Evolutionary conservation across 257 asterid genomes (phyloP).

Genomic region (Przewalskia tangutica): DNA sequence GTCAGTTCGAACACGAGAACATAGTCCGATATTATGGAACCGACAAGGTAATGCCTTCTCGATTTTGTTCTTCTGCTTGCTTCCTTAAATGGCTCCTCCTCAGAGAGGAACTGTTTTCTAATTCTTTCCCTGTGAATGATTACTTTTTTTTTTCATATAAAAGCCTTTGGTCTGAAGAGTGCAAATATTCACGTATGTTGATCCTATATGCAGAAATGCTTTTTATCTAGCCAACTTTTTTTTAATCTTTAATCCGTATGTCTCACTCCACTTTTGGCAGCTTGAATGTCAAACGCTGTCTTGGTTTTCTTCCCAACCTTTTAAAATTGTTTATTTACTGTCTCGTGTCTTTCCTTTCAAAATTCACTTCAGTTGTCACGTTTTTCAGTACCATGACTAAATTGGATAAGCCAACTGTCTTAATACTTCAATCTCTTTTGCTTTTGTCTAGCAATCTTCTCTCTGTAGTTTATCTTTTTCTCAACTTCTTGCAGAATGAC

Average conservation of each 20-base stretch:
- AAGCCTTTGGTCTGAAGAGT: neutral
- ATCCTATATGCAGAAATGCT: neutral
- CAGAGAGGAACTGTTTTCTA: neutral
- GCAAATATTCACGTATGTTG: neutral
- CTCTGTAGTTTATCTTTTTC: neutral
- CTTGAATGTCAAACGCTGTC: neutral
- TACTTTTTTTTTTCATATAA: neutral
- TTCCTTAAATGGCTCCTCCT: neutral
- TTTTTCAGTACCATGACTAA: neutral
- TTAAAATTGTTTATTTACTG: neutral
- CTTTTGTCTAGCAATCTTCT: neutral
- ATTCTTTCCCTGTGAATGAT: neutral
- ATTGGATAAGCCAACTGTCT: neutral
- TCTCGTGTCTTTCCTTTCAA: neutral
- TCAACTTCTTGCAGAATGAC: slow-evolving; percentile 31
- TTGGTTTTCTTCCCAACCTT: neutral
- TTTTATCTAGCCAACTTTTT: neutral
- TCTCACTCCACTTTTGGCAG: neutral
- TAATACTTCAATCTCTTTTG: neutral
- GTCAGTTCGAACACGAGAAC: slow-evolving; percentile 85
- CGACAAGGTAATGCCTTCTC: slow-evolving; percentile 39
- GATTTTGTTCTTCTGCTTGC: neutral
- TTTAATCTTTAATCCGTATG: neutral
- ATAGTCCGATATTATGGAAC: slow-evolving; percentile 93
- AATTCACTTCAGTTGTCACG: neutral